Base-by-base conservation (phyloP, 2,329 filamentous ascomycete species). In the Arthrinium phaeospermum region DNA sequence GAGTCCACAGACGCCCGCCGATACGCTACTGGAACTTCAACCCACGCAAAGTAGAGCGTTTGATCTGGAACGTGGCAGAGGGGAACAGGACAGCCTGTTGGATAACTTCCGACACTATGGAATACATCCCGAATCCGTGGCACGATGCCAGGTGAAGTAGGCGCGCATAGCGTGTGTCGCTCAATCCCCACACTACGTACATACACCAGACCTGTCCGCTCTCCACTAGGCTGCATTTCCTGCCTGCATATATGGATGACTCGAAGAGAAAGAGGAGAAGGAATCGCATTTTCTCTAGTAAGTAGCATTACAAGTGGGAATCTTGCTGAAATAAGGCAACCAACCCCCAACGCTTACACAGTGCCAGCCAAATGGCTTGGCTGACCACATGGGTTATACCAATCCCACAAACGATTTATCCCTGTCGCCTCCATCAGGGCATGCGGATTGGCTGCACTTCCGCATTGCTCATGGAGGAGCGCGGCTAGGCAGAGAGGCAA, bases 21-120 rank as follows among this genome's bases (percentile, higher is more conserved):
- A 64, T 80, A 22, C 74, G 79, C 14, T 81, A 80, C 71, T 80
- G 79, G 79, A 76, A 79, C n/a, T 80, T 80, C 61, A 72, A 61
- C 7, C 78, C 78, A 3, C 76, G 78, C 30, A 75, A 78, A 41
- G 77, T 80, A 46, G 78, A 80, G 68, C 75, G 76, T 30, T 79
- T 80, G 69, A 75, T 45, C 61, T 80, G 79, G 79, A 74, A 79
- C 51, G 77, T 74, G 37, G 70, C 75, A 51, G 69, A 78, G 49
- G 70, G 78, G 49, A 67, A 47, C 22, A 72, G 74, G 46, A 74
- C 68, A 34, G 75, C 77, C 69, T 78, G 76, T 68, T 79, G 75
- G 72, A 77, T 80, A 67, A 73, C 74, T 12, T 69, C 78, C 49
- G 71, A 69, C 30, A 78, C 77, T 69, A 73, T 72, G 37, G 70